Evolutionary conservation across 2,329 filamentous ascomycete genomes (phyloP).

Genomic region (Penicillium sp.): DNA sequence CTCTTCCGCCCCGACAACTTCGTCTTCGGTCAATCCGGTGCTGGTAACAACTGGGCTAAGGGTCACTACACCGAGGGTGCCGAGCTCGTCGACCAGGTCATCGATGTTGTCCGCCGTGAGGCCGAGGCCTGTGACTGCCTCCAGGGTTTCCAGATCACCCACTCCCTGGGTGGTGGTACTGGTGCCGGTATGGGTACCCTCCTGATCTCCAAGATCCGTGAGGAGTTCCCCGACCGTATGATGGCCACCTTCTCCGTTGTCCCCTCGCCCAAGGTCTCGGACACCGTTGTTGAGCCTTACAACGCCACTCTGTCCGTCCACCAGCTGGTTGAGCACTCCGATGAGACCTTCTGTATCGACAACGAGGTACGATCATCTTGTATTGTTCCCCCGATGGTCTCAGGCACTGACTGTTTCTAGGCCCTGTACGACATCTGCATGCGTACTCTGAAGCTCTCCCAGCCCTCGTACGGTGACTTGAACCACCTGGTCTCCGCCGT

Average conservation of each 20-base stretch:
- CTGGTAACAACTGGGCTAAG: slow-evolving; percentile 99
- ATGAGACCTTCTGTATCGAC: slow-evolving; percentile 99
- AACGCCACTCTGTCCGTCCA: slow-evolving; percentile 98
- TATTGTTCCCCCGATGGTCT: background rate
- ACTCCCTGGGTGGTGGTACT: slow-evolving; percentile 99
- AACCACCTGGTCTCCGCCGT: slow-evolving; percentile 99
- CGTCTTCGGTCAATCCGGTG: slow-evolving; percentile 98
- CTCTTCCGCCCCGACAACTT: slow-evolving; percentile 99
- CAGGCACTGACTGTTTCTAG: slow-evolving; percentile 29
- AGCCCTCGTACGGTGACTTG: slow-evolving; percentile 97
- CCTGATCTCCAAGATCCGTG: slow-evolving; percentile 99
- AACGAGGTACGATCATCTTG: slow-evolving; percentile 68
- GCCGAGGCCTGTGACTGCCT: slow-evolving; percentile 99
- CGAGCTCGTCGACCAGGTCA: slow-evolving; percentile 94
- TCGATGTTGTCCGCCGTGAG: slow-evolving; percentile 97
- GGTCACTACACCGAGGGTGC: slow-evolving; percentile 99
- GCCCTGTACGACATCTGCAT: slow-evolving; percentile 99
- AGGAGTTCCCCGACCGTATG: slow-evolving; percentile 99
- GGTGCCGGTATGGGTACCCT: slow-evolving; percentile 99
- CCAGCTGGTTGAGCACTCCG: slow-evolving; percentile 99
- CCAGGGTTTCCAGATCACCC: slow-evolving; percentile 99
- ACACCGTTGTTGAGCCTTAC: slow-evolving; percentile 99
- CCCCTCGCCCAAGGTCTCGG: slow-evolving; percentile 97
- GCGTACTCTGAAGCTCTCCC: slow-evolving; percentile 96
- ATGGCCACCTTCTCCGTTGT: slow-evolving; percentile 99